Base-by-base conservation (phyloP, 2,329 filamentous ascomycete genomes). In the Botrytis tulipae region DNA sequence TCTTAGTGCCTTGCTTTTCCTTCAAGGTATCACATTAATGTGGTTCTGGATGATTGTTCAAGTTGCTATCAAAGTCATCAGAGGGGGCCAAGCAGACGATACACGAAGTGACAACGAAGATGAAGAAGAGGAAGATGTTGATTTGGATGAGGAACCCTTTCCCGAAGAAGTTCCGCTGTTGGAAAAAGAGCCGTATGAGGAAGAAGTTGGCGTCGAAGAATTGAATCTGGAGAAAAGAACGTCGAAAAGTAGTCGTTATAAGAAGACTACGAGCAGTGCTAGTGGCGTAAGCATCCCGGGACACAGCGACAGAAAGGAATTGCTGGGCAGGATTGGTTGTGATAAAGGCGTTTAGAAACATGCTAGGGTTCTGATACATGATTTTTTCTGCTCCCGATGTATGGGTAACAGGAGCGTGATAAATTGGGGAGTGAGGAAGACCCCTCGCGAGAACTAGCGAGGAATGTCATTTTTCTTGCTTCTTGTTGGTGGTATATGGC, bases 1-100 rank as follows among this genome's bases (percentile, higher is more conserved):
- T 84, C 85, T 98, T 25, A 86, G 87, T 16, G 87, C 93, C 57
- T 89, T 99, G 4, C 85, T 97, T 20, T 87, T 91, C 54, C 86
- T 99, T 35, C 94, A 98, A 82, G 85, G 87, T 35, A 87, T 99
- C 71, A 94, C 93, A 46, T 84, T 97, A 51, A 87, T 93, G 75
- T 98, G 96, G 96, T 97, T 98, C 80, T 87, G 86, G 75, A 92
- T 97, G 90, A 97, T 98, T 77, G 83, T 95, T 57, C 89, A 90
- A 73, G 93, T 99, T 3, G 94, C 94, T 35, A 87, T 92, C 75
- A 91, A 91, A 75, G 94, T 98, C 9, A 81, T 98, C 51, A 88
- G 87, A 69, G 95, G 95, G 46, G 88, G 87, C 54, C 86, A 89
- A 46, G 94, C 95, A 8, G 94, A 98, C 76, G 96, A 99, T 80